A percentile compares a stretch with the other conserved stretches of the same genome.
Evolutionary conservation across 495 filamentous ascomycete species (phyloP).

Genomic region (Penicillium ucsense): DNA sequence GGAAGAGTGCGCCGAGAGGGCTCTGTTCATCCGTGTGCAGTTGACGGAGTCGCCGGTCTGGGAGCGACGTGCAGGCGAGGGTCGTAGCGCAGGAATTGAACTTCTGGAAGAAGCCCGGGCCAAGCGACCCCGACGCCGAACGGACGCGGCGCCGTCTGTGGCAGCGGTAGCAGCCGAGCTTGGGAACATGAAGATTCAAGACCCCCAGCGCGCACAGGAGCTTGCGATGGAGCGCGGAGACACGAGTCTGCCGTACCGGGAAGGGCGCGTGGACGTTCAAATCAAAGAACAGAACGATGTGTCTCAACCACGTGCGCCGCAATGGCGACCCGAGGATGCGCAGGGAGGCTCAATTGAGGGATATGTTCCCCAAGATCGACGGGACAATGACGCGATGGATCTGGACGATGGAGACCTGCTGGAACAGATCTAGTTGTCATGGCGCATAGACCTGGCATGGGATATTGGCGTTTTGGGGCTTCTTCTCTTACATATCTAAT

Average conservation of each 20-base stretch:
- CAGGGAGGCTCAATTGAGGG: constrained; percentile 38
- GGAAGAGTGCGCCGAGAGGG: constrained; percentile 63
- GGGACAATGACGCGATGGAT: constrained; percentile 4
- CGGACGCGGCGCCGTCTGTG: constrained; percentile 2
- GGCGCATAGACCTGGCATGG: not conserved
- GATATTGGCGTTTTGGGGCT: constrained; percentile 6
- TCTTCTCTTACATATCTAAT: constrained; percentile 11
- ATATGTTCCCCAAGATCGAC: constrained; percentile 24
- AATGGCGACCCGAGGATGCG: constrained; percentile 26
- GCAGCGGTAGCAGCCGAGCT: constrained; percentile 23
- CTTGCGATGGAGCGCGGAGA: constrained; percentile 43
- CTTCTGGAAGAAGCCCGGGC: constrained; percentile 43
- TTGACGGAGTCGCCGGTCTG: constrained; percentile 69
- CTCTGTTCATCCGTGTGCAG: constrained; percentile 79
- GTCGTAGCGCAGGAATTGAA: constrained; percentile 32
- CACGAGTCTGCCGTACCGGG: constrained; percentile 13
- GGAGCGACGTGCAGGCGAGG: constrained; percentile 46
- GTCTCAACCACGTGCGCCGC: constrained; percentile 13
- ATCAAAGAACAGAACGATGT: constrained; percentile 31
- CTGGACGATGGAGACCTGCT: constrained; percentile 25
- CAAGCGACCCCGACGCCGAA: constrained; percentile 7
- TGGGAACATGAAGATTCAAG: constrained; percentile 22
- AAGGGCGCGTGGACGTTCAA: constrained; percentile 27
- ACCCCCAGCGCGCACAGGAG: constrained; percentile 19
- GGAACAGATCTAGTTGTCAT: constrained; percentile 23